A percentile compares a stretch with the other conserved stretches of the same genome.
phyloP scores from a whole-genome alignment of 2,329 filamentous ascomycete species.

The Fusarium xyrophilum region DNA sequence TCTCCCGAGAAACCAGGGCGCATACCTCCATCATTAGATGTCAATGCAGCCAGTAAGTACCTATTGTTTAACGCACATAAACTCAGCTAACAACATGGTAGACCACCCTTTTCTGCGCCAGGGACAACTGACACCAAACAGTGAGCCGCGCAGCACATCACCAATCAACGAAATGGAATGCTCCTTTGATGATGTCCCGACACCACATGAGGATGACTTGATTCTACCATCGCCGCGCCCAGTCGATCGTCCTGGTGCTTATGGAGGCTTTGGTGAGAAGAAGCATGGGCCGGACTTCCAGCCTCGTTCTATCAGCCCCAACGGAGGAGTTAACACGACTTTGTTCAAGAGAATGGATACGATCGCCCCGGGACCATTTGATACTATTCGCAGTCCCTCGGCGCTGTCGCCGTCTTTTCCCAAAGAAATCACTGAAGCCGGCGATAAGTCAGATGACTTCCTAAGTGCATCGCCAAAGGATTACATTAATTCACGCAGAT shows the following conservation, averaged over 20 bases:
- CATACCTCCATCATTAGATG: constrained; percentile 58
- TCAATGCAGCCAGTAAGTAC: constrained; percentile 59
- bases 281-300: constrained; percentile 37
- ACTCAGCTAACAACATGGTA: constrained; percentile 46
- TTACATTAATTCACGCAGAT: constrained; percentile 15
- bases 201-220: constrained; percentile 52
- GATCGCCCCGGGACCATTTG: constrained; percentile 72
- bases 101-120: constrained; percentile 62
- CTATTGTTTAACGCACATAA: not conserved
- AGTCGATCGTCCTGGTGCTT: constrained; percentile 54
- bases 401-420: constrained; percentile 46
- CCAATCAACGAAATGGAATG: constrained; percentile 57
- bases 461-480: constrained; percentile 32
- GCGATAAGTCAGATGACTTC: constrained; percentile 30
- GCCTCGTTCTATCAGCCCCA: constrained; percentile 37
- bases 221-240: constrained; percentile 49
- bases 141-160: constrained; percentile 68
- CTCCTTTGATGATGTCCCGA: constrained; percentile 53
- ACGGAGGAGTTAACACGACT: constrained; percentile 38
- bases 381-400: constrained; percentile 52
- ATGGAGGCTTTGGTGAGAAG: constrained; percentile 56
- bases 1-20: constrained; percentile 49
- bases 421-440: constrained; percentile 19
- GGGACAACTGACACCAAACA: constrained; percentile 69
- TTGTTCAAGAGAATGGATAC: constrained; percentile 69